Conservation (phyloP, 2,329 filamentous ascomycete species). For the Ceratocystis eucalypticola region DNA sequence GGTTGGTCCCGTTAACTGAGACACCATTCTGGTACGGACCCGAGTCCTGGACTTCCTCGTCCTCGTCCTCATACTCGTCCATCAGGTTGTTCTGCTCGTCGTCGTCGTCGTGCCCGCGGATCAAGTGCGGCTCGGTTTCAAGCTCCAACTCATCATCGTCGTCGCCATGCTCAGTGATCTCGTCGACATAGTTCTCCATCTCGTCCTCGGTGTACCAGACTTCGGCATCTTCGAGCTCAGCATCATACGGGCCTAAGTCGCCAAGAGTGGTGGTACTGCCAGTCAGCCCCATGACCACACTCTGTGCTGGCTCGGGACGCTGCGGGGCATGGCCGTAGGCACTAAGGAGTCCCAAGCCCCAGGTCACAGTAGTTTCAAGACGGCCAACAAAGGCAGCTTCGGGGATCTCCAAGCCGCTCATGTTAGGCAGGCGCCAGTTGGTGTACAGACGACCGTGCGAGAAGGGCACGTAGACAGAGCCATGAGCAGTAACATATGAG, state of each 20-base stretch:
- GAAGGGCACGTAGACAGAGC: constrained; percentile 29
- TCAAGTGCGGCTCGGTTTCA: not conserved
- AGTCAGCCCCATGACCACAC: constrained; percentile 13
- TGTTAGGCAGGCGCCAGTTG: constrained; percentile 32
- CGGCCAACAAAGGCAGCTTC: constrained; percentile 17
- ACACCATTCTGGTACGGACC: constrained; percentile 13
- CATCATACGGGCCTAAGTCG: not conserved
- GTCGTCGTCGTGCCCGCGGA: not conserved
- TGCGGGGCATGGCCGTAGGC: constrained; percentile 14
- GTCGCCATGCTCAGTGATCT: constrained; percentile 1
- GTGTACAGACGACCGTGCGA: constrained; percentile 34
- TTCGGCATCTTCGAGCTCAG: constrained; percentile 6
- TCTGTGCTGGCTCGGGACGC: constrained; percentile 17
- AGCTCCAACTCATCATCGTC: constrained; percentile 5
- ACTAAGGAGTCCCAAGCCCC: constrained; percentile 16
- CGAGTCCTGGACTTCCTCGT: constrained; percentile 12
- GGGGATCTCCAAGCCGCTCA: constrained; percentile 15
- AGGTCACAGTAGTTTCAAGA: constrained; percentile 15
- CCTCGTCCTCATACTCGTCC: constrained; percentile 7
- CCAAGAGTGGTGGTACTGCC: constrained; percentile 9
- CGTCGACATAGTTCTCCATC: constrained; percentile 9
- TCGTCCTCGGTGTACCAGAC: constrained; percentile 2
- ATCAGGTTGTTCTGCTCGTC: constrained; percentile 10
- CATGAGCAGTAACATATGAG: constrained; percentile 32
- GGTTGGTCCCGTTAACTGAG: constrained; percentile 10